Conservation (phyloP, 2,329 filamentous ascomycete species). For the Talaromyces amestolkiae region DNA sequence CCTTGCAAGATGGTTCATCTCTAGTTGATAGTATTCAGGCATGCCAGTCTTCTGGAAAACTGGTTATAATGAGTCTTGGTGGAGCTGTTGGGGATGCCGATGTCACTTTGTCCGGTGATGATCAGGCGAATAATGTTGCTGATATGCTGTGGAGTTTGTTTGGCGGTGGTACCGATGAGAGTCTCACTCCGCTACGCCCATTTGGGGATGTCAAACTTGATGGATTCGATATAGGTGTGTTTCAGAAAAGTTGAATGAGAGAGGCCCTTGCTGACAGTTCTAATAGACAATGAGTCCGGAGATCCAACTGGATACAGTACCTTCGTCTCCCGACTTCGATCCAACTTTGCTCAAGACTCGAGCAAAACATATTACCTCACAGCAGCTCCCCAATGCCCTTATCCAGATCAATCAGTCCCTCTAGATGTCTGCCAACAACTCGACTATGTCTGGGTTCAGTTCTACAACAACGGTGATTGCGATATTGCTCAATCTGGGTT, state of each 20-base stretch:
- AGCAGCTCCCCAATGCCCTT: constrained; percentile 52
- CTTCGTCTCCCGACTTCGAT: constrained; percentile 49
- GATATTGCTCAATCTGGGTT: constrained; percentile 10
- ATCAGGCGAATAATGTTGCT: constrained; percentile 31
- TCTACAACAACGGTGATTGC: constrained; percentile 53
- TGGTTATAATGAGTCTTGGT: constrained; percentile 48
- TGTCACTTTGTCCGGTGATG: constrained; percentile 12
- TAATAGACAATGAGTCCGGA: constrained; percentile 17
- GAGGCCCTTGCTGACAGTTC: background rate
- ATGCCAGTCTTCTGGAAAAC: constrained; percentile 46
- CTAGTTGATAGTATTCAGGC: constrained; percentile 42
- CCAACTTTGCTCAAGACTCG: constrained; percentile 37
- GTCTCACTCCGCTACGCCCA: constrained; percentile 42
- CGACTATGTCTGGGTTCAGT: constrained; percentile 56
- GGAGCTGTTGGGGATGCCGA: constrained; percentile 41
- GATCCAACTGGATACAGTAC: constrained; percentile 31
- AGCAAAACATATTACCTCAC: constrained; percentile 50
- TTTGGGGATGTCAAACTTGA: constrained; percentile 51
- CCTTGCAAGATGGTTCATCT: constrained; percentile 35
- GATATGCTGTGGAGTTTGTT: constrained; percentile 46
- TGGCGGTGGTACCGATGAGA: constrained; percentile 28
- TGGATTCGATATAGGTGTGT: constrained; percentile 44
- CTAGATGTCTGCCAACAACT: constrained; percentile 46
- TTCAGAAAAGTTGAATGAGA: background rate
- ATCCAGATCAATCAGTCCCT: constrained; percentile 49